Conservation (phyloP, 2,329 filamentous ascomycete species). For the Neocucurbitaria cava region DNA sequence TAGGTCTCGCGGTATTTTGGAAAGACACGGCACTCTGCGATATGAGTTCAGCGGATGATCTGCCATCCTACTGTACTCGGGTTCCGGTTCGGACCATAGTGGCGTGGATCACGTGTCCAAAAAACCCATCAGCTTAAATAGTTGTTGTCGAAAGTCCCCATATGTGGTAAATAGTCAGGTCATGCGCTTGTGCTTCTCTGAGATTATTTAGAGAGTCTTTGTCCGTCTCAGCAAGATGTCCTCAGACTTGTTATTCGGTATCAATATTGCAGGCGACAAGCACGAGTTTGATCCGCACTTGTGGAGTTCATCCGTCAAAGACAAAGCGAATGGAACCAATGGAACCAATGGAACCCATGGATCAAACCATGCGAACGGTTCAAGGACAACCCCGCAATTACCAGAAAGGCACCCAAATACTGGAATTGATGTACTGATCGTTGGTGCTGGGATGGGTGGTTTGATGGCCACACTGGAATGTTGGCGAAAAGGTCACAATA, state of each 20-base stretch:
- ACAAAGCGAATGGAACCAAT: background rate
- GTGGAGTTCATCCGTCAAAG: background rate
- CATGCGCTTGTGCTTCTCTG: background rate
- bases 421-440: slow-evolving; percentile 32
- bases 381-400: background rate
- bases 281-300: slow-evolving; percentile 2
- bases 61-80: background rate
- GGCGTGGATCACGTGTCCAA: background rate
- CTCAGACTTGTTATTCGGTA: background rate
- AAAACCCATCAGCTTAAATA: background rate
- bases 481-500: slow-evolving; percentile 33
- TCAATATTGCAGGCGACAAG: slow-evolving; percentile 3
- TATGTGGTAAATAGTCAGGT: background rate
- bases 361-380: background rate
- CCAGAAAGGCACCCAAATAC: slow-evolving; percentile 37
- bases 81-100: background rate
- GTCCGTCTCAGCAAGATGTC: background rate
- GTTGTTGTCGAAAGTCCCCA: too few species aligned
- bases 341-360: background rate
- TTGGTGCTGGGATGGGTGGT: slow-evolving; percentile 33
- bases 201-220: too few species aligned
- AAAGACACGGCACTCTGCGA: too few species aligned
- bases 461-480: slow-evolving; percentile 33
- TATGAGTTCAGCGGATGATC: too few species aligned
- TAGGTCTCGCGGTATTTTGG: background rate